Evolutionary conservation across 441 rosid genomes (phyloP).

Genomic region (Aquilaria agallochum): DNA sequence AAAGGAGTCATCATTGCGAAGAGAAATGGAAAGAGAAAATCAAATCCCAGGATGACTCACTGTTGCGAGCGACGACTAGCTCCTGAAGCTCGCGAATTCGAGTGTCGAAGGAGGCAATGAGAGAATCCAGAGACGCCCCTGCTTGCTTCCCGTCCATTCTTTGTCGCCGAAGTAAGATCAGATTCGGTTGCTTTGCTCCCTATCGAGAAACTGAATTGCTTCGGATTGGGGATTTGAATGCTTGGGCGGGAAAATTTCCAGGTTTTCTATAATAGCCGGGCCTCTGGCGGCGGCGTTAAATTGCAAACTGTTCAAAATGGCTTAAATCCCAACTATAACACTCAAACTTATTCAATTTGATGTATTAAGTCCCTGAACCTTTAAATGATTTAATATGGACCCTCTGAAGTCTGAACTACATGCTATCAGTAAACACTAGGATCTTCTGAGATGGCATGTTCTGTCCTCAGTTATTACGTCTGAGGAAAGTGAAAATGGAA

Average conservation of each 20-base stretch:
- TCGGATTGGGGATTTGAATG: conserved; percentile 4
- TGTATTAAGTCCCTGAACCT: no score
- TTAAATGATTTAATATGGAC: no score
- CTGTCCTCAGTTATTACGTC: no score
- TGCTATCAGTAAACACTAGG: no score
- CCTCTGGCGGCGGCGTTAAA: no score
- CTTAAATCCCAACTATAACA: no score
- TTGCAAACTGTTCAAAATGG: no score
- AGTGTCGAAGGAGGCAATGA: conserved; percentile 60
- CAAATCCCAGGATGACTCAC: conserved; percentile 39
- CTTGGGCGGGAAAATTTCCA: conserved; percentile 10
- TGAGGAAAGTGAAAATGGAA: no score
- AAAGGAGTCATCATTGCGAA: not conserved
- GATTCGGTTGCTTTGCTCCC: not conserved
- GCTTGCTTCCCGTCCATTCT: conserved; percentile 60
- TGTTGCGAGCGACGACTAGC: conserved; percentile 87
- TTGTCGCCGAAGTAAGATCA: conserved; percentile 4
- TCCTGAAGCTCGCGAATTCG: conserved; percentile 78
- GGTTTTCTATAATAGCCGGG: no score
- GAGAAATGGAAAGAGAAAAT: not conserved
- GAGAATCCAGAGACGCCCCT: conserved; percentile 63
- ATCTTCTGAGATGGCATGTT: no score
- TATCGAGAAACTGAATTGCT: not conserved
- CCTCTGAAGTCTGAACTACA: no score
- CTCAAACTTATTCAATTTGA: no score